These are phyloP conservation scores for Phytophthora macrochlamydospora DNA, from an alignment of 352 stramenopile genomes.

Conservation along the genomic window DNA sequence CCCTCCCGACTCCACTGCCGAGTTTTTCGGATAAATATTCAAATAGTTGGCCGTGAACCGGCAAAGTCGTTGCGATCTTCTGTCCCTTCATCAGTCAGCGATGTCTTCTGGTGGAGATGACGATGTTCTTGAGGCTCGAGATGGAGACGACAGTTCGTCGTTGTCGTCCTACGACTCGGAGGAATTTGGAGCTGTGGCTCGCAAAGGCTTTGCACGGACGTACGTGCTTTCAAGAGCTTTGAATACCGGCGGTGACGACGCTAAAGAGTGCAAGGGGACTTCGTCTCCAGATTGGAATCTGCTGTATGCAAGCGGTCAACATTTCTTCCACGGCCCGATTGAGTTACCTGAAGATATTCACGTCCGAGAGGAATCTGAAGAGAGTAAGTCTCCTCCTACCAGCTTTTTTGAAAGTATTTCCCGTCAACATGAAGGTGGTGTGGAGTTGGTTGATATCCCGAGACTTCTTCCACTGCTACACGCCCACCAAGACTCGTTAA, in stretches of 20 bases:
- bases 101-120: slow-evolving; percentile 22
- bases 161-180: slow-evolving; percentile 65
- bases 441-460: slow-evolving; percentile 45
- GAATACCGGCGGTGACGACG: background rate
- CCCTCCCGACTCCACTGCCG: slow-evolving; percentile 21
- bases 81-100: slow-evolving; percentile 4
- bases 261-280: slow-evolving; percentile 25
- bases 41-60: background rate
- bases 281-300: slow-evolving; percentile 37
- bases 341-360: slow-evolving; percentile 39
- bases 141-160: slow-evolving; percentile 28
- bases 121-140: slow-evolving; percentile 18
- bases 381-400: background rate
- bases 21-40: slow-evolving; percentile 32
- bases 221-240: slow-evolving; percentile 48
- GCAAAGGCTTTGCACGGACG: slow-evolving; percentile 67
- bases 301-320: slow-evolving; percentile 56
- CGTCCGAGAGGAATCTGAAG: slow-evolving; percentile 17
- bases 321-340: slow-evolving; percentile 65
- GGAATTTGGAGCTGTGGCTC: slow-evolving; percentile 54
- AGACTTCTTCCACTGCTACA: slow-evolving; percentile 62
- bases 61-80: background rate
- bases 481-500: slow-evolving; percentile 49
- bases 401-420: slow-evolving; percentile 37
- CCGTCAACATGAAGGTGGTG: slow-evolving; percentile 15